Evolutionary conservation across 495 filamentous ascomycete species (phyloP).

Genomic region (Hypomontagnella monticulosa): DNA sequence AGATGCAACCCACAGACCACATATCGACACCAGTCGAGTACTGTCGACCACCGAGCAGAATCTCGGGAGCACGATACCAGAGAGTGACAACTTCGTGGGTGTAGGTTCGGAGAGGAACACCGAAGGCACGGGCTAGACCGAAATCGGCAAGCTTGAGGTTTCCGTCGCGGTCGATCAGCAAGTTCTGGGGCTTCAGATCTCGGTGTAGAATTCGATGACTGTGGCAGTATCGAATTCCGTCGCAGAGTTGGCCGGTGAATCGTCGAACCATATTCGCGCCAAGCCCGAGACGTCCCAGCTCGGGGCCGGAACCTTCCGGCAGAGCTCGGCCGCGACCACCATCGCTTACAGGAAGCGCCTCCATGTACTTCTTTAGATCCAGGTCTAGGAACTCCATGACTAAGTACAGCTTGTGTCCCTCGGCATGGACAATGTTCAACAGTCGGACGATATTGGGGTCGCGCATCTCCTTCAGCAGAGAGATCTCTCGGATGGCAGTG

Average conservation of each 20-base stretch:
- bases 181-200: slow-evolving; percentile 97
- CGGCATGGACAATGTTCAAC: slow-evolving; percentile 94
- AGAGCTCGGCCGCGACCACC: slow-evolving; percentile 89
- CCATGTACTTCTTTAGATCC: slow-evolving; percentile 99
- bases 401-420: slow-evolving; percentile 95
- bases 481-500: slow-evolving; percentile 97
- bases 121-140: slow-evolving; percentile 93
- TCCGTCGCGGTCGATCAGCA: slow-evolving; percentile 92
- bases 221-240: slow-evolving; percentile 95
- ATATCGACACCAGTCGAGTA: slow-evolving; percentile 99
- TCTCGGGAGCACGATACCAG: slow-evolving; percentile 98
- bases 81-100: slow-evolving; percentile 99
- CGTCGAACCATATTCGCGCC: slow-evolving; percentile 94
- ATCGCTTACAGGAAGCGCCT: slow-evolving; percentile 88
- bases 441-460: slow-evolving; percentile 94
- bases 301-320: slow-evolving; percentile 77
- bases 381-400: slow-evolving; percentile 95
- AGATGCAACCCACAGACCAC: slow-evolving; percentile 99
- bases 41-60: slow-evolving; percentile 94
- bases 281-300: slow-evolving; percentile 76
- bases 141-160: slow-evolving; percentile 99
- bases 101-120: slow-evolving; percentile 94
- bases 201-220: slow-evolving; percentile 93
- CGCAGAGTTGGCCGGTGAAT: slow-evolving; percentile 94
- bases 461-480: slow-evolving; percentile 94